Percentiles rank a stretch among this genome's conserved stretches.
phyloP scores from a whole-genome alignment of 2,329 filamentous ascomycete genomes.

The Verticillium dahliae region DNA sequence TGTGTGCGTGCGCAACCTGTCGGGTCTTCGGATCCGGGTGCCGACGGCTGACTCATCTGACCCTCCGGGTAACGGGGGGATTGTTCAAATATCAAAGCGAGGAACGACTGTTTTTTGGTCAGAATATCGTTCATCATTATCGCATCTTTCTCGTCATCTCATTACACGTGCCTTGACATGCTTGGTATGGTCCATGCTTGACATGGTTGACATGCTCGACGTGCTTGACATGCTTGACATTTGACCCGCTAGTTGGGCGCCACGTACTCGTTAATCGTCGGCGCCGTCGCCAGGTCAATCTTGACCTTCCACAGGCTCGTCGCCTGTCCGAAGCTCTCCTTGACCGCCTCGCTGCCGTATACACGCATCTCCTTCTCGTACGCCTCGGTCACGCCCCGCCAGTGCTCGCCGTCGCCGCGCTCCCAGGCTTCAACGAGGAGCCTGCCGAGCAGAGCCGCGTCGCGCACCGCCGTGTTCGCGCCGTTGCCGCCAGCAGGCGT shows the following conservation, averaged over 20 bases:
- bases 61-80: too few relatives aligned
- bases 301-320: conserved; percentile 31
- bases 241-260: background rate
- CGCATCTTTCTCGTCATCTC: too few relatives aligned
- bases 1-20: background rate
- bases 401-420: conserved; percentile 36
- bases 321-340: conserved; percentile 44
- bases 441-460: conserved; percentile 47
- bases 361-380: conserved; percentile 59
- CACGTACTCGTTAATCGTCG: background rate
- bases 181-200: too few relatives aligned
- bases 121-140: too few relatives aligned
- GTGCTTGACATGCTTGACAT: too few relatives aligned
- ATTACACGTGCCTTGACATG: too few relatives aligned
- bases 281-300: conserved; percentile 33
- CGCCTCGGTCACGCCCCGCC: conserved; percentile 43
- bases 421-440: conserved; percentile 37
- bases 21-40: background rate
- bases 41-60: background rate
- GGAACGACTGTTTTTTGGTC: too few relatives aligned
- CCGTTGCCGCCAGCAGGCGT: conserved; percentile 50
- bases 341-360: conserved; percentile 51
- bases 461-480: conserved; percentile 49
- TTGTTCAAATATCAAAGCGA: too few relatives aligned
- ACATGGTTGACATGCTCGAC: too few relatives aligned